Conservation (phyloP, 192 early-diverging fungal genomes). For the Anaeromyces robustus region DNA sequence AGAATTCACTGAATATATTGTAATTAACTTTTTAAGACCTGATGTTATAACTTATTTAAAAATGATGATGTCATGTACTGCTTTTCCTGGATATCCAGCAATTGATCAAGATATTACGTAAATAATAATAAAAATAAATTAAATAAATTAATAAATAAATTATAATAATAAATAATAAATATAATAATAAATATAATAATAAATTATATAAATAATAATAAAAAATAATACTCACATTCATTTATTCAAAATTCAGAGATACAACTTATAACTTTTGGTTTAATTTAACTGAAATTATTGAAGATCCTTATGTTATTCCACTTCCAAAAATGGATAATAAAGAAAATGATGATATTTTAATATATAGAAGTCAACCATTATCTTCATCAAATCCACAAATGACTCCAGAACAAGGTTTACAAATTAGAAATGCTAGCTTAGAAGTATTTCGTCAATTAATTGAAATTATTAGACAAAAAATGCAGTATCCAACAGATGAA, state of each 20-base stretch:
- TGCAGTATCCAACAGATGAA: background rate
- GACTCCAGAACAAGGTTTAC: background rate
- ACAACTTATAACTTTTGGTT: background rate
- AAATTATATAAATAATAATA: too few relatives aligned
- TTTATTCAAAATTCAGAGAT: background rate
- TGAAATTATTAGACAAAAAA: background rate
- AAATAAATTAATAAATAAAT: too few relatives aligned
- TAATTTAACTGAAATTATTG: background rate
- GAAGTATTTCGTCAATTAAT: background rate
- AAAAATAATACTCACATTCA: too few relatives aligned
- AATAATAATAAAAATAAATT: conserved; percentile 27
- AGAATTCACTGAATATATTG: conserved; percentile 33
- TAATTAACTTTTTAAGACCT: conserved; percentile 16
- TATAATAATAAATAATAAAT: too few relatives aligned
- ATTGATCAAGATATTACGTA: conserved; percentile 54
- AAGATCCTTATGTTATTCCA: background rate
- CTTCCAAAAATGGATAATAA: background rate
- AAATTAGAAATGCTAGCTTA: background rate
- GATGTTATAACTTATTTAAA: conserved; percentile 23
- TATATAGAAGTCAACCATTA: background rate
- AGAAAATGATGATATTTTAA: background rate
- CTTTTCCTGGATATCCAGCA: conserved; percentile 51
- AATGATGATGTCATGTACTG: conserved; percentile 46
- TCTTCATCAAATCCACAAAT: background rate
- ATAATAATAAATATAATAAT: too few relatives aligned